Evolutionary conservation across 2,329 filamentous ascomycete genomes (phyloP).

Genomic region (Beauveria caledonica): DNA sequence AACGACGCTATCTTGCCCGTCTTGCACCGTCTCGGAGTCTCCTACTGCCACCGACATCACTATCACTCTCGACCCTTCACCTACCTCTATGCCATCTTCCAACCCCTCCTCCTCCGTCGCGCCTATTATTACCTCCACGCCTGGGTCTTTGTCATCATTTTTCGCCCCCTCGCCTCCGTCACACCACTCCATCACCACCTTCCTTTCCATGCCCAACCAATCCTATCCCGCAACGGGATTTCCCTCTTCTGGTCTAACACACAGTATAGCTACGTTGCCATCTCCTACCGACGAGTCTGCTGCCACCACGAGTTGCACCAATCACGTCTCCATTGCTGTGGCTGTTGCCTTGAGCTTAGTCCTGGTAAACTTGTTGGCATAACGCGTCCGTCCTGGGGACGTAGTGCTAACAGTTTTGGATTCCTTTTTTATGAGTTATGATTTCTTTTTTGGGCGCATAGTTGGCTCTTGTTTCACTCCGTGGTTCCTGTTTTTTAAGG

Average conservation of each 20-base stretch:
- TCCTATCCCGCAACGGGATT: neutral
- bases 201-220: conserved; percentile 5
- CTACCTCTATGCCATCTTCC: neutral
- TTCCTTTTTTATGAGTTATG: conserved; percentile 8
- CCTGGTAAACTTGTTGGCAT: conserved; percentile 3
- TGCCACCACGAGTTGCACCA: neutral
- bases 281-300: conserved; percentile 3
- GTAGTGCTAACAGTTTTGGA: neutral
- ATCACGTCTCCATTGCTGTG: conserved; percentile 1
- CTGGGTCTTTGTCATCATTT: neutral
- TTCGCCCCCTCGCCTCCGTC: neutral
- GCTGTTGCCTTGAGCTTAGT: conserved; percentile 1
- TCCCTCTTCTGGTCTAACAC: conserved; percentile 8
- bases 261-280: conserved; percentile 9
- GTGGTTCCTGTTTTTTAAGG: no score
- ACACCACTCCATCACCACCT: conserved; percentile 2
- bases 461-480: neutral
- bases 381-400: neutral
- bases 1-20: conserved; percentile 5
- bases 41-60: conserved; percentile 3
- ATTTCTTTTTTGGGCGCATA: conserved; percentile 7
- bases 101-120: no score
- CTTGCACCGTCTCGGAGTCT: conserved; percentile 1
- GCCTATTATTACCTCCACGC: neutral
- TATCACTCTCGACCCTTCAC: conserved; percentile 1